Evolutionary conservation across 2,329 filamentous ascomycete species (phyloP), one percentile per base, ranked within the genome.

Genomic region (Colletotrichum incanum): DNA sequence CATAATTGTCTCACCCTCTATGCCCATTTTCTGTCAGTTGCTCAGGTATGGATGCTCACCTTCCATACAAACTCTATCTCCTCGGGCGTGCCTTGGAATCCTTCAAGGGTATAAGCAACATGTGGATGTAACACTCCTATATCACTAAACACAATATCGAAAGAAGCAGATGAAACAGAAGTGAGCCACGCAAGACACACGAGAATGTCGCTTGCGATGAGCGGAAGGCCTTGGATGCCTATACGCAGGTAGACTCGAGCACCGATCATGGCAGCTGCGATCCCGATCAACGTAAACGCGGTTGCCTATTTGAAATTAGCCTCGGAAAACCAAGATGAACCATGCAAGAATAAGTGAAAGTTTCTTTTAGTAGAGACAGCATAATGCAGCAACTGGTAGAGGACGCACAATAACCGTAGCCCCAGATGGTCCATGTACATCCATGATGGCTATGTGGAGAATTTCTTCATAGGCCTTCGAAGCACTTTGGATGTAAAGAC

Each of bases 171-270:
- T 26, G 34, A 16, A 5, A 39, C 16, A 14, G 31, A 41, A 5
- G 34, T 5, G 3, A 52, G 0, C 60, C 60, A 63, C 0, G 60
- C 11, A 2, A 34, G 3, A 9, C 60, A 63, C 11, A 63, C 16
- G 9, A 63, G 18, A 5, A 52, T 20, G 34, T 63, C 60, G 34
- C 60, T 63, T 16, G 60, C 34, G 31, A 20, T 63, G 45, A 54
- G 47, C 5, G 47, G 34, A 5, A 41, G 45, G 34, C 37, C 14
- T 20, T 63, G 60, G 12, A 63, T 52, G 34, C 31, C 11, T 26
- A 41, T 18, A 26, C 60, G 60, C 47, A 63, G 34, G 47, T 63
- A 63, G 14, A 63, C 8, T 11, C 47, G 47, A 26, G 60, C 60
- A 26, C 16, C 34, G 34, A 63, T 54, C 37, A 63, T 11, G 37